Percentiles rank a stretch among this genome's conserved stretches.
Evolutionary conservation across 73 alveolate genomes (phyloP).

Genomic region (Durusdinium trenchii): DNA sequence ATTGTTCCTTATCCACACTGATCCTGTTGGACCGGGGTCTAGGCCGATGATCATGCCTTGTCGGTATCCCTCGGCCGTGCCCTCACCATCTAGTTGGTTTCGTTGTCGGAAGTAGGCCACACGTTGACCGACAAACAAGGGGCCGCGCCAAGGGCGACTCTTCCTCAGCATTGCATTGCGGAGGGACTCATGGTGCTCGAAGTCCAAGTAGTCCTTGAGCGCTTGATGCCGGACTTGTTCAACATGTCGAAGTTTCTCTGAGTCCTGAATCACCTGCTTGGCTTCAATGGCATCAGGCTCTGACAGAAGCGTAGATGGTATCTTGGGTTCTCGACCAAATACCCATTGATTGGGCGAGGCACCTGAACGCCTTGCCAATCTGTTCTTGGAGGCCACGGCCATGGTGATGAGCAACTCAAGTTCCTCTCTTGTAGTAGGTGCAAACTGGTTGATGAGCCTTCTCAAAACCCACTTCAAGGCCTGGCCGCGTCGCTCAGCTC

Average conservation of each 20-base stretch:
- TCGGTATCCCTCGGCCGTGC: slow-evolving; percentile 51
- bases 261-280: neutral
- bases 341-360: slow-evolving; percentile 22
- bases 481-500: slow-evolving; percentile 21
- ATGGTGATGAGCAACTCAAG: neutral
- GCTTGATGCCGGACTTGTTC: neutral
- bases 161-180: neutral
- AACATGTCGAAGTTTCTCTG: neutral
- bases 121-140: neutral
- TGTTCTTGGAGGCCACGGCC: neutral
- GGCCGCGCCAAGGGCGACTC: slow-evolving; percentile 2
- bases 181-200: neutral
- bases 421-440: neutral
- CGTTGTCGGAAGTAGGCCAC: neutral
- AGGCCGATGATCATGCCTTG: slow-evolving; percentile 26
- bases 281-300: slow-evolving; percentile 5
- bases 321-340: neutral
- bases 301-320: neutral
- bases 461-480: neutral
- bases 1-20: slow-evolving; percentile 11
- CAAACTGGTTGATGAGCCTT: neutral
- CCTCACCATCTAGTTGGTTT: slow-evolving; percentile 9
- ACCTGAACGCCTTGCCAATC: neutral
- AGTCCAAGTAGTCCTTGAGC: neutral
- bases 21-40: slow-evolving; percentile 5